Base-by-base conservation (phyloP, 805 yeast species). In the Vanderwaltozyma polyspora region DNA sequence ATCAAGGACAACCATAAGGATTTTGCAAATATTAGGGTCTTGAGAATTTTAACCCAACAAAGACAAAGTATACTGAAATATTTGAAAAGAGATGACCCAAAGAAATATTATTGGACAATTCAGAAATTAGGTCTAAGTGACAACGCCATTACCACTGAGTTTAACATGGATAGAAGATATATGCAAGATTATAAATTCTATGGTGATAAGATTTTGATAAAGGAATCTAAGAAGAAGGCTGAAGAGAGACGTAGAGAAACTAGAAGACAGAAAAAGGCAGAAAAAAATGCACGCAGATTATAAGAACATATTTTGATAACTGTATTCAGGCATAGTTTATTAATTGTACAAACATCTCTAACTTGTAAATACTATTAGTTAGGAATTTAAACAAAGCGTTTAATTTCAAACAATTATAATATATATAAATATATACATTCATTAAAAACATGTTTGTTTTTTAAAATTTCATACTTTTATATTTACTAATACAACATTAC, bases 111-210 rank as follows among this genome's bases (percentile, higher is more conserved):
- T 59, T 78, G 85, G 77, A 68, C 94, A 29, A 76, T 89, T 41
- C 81, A 80, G 49, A 86, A 85, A 59, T 66, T 89, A 36, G 98
- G 97, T 1, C 67, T 89, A 42, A 75, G 81, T 27, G 97, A 89
- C 59, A 78, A 70, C 37, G 77, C 77, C 21, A 76, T 86, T 17
- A 72, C 72, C 35, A 66, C 71, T 51, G 96, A 87, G 65, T 89
- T 89, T 64, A 75, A 74, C 57, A 70, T 83, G 76, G 82, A 76
- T 47, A 76, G 68, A 57, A 74, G 72, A 50, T 82, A 82, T 62
- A 72, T 80, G 74, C 82, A 82, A 58, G 81, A 79, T 50, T 81
- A 70, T 62, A 65, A 76, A 53, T 74, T 81, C 46, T 80, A 80
- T 73, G 89, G 87, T 34, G 87, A 81, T 51, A 50, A 47, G 59